Evolutionary conservation across 1,284 basidiomycete species (phyloP), one percentile per base, ranked within the genome.

Genomic region (Neonothopanus nambi): DNA sequence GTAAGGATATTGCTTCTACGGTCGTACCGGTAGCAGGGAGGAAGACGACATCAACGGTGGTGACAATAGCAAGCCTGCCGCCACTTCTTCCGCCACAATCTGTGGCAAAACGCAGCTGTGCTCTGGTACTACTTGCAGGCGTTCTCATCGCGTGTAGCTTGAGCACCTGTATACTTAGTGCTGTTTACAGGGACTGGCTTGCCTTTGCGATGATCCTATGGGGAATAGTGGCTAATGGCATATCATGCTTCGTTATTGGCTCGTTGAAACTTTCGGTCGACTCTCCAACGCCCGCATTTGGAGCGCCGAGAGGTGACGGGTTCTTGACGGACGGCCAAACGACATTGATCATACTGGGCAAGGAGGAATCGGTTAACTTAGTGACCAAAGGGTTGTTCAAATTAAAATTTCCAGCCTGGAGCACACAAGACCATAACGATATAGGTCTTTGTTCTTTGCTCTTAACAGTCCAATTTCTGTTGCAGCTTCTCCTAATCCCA

Each of bases 341-440:
- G 8, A 15, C 17, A 4, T 7, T 45, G 3, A 26, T 51, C 5
- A 20, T 55, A 5, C 12, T 37, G 20, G 69, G 67, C 1, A 45
- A 28, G 5, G 63, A 71, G 40, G 62, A 60, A 5, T 68, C 68
- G 0, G 69, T 70, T 28, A 70, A 69, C 47, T 58, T 57, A 18
- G 40, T 69, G 38, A 68, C 67, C 8, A 64, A 61, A 4, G 67
- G 69, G 43, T 58, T 45, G 23, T 68, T 70, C 56, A 57, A 52
- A 5, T 52, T 69, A 24, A 42, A 11, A n/a, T 69, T 69, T 47
- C 3, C 23, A 30, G 18, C 4, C 5, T 13, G 47, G 5, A 60
- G 59, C 49, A 57, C 64, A 5, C 52, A 59, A 28, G 43, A 60
- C 2, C 66, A 61, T 53, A 44, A 33, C 23, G 59, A 58, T 38